A percentile compares a stretch with the other conserved stretches of the same genome.
Conservation (phyloP, 2,329 filamentous ascomycete species). For the Helicocarpus griseus region DNA sequence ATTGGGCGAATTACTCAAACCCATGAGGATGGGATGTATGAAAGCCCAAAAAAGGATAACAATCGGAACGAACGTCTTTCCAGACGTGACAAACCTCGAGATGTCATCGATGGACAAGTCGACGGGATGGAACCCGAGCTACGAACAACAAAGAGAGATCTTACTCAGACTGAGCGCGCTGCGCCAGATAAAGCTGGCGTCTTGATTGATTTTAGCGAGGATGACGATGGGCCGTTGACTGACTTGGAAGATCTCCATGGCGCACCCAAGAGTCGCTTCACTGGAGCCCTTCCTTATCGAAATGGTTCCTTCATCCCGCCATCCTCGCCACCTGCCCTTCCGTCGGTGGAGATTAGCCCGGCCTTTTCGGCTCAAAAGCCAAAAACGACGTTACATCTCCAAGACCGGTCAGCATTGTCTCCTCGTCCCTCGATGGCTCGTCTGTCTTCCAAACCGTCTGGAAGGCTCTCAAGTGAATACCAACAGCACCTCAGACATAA, state of each 20-base stretch:
- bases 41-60: not conserved
- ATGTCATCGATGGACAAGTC: not conserved
- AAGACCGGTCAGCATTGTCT: slow-evolving; percentile 16
- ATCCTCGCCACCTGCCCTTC: slow-evolving; percentile 24
- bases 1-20: not conserved
- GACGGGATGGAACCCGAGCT: not conserved
- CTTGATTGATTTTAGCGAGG: slow-evolving; percentile 10
- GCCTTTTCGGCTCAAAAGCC: slow-evolving; percentile 15
- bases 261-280: slow-evolving; percentile 7
- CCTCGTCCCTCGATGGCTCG: slow-evolving; percentile 20
- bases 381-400: slow-evolving; percentile 7
- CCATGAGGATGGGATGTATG: not conserved
- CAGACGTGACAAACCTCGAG: not conserved
- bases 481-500: not conserved
- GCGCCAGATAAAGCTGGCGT: not conserved
- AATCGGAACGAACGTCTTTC: not conserved
- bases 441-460: slow-evolving; percentile 14
- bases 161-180: not conserved
- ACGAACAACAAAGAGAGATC: not conserved
- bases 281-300: slow-evolving; percentile 9
- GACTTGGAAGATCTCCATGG: slow-evolving; percentile 16
- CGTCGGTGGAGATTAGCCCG: slow-evolving; percentile 17
- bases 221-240: slow-evolving; percentile 18
- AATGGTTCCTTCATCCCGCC: slow-evolving; percentile 15
- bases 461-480: not conserved